Evolutionary conservation across 208 protist species (phyloP), one percentile per base, ranked within the genome.

Genomic region (Herpetomonas samuelpessoai): DNA sequence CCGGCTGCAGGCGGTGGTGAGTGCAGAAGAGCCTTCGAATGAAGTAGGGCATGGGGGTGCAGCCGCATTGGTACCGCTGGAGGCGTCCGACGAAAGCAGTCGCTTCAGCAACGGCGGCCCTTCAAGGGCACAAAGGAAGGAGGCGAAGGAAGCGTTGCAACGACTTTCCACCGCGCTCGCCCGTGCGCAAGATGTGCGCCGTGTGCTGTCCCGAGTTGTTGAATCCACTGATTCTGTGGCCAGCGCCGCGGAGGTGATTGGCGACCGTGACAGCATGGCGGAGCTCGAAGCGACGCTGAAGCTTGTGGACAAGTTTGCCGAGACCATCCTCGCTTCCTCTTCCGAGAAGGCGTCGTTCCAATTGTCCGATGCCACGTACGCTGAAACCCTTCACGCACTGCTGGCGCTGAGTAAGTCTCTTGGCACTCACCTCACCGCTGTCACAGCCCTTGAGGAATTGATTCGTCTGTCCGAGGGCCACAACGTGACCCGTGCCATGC

Each of bases 381-480:
- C 65, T 1, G 71, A 77, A 19, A 62, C 84, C 22, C 74, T 81
- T 27, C 80, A 70, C 57, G 73, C 62, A 4, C 35, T 82, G 0
- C 57, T 90, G 46, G 50, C 64, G 35, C 58, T 88, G 14, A 62
- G 68, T 26, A 49, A 58, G 12, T 26, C 70, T 4, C 62, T 69
- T 2, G 77, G 77, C 27, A 46, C 67, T 2, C 72, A 67, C 50
- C 48, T 72, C 25, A 54, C 74, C 21, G 82, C 82, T 12, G 62
- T 84, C 22, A 55, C 65, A 21, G 79, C 75, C 0, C 65, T 92
- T 3, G 65, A 89, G 25, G 63, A 75, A 24, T 71, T 92, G 22
- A 76, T 92, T 49, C 45, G 57, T 0, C 58, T 87, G 30, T 70
- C 71, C 45, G 78, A 86, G 18, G 41, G 1, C 2, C 4, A 27